Evolutionary conservation across 108 stramenopile species (phyloP).

Genomic region (Pelagomonas calceolata): DNA sequence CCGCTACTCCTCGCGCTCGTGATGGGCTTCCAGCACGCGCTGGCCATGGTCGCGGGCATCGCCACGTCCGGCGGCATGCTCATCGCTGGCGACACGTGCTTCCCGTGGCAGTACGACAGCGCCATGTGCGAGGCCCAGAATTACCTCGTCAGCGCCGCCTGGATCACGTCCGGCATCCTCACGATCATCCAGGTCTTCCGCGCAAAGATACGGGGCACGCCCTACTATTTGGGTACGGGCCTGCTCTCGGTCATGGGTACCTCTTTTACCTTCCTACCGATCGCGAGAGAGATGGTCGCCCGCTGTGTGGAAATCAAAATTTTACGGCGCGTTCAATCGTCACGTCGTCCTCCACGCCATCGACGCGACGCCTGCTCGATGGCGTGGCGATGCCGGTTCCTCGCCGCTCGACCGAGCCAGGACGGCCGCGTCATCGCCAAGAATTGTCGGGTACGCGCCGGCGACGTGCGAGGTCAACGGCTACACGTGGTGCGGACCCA

Average conservation of each 20-base stretch:
- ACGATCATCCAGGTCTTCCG: slow-evolving; percentile 52
- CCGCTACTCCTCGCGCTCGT: slow-evolving; percentile 4
- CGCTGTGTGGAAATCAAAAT: too few species aligned
- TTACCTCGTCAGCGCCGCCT: slow-evolving; percentile 55
- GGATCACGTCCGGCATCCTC: slow-evolving; percentile 57
- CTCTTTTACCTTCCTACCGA: slow-evolving; percentile 62
- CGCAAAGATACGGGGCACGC: slow-evolving; percentile 42
- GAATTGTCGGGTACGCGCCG: too few species aligned
- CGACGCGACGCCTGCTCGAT: too few species aligned
- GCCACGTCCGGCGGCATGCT: slow-evolving; percentile 34
- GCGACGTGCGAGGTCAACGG: neutral
- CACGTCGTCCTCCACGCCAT: too few species aligned
- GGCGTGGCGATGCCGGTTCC: too few species aligned
- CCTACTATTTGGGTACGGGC: slow-evolving; percentile 50
- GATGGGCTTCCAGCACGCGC: slow-evolving; percentile 60
- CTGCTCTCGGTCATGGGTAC: slow-evolving; percentile 67
- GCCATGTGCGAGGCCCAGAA: slow-evolving; percentile 16
- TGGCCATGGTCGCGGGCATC: slow-evolving; percentile 58
- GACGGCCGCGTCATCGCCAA: too few species aligned
- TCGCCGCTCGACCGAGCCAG: too few species aligned
- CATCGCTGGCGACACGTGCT: slow-evolving; percentile 27
- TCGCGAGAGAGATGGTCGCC: slow-evolving; percentile 54
- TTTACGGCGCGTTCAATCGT: too few species aligned
- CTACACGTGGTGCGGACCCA: neutral
- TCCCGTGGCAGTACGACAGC: slow-evolving; percentile 15